These are phyloP conservation scores for Fusarium succisae DNA, from an alignment of 2,329 filamentous ascomycete species.

Conservation along the genomic window DNA sequence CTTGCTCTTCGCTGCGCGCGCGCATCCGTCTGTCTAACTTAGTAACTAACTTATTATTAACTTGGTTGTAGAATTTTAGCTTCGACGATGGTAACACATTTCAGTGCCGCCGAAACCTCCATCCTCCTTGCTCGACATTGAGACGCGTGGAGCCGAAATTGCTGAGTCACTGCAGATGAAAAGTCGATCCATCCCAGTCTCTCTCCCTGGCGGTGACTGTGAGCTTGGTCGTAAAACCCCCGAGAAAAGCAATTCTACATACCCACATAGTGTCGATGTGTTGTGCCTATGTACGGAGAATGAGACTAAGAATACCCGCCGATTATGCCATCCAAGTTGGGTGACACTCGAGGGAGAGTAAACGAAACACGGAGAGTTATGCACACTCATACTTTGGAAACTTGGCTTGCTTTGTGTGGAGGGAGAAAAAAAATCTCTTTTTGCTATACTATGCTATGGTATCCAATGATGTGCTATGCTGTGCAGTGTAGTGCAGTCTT, in stretches of 20 bases:
- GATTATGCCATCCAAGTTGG: conserved; percentile 1
- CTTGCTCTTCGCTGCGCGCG: neutral
- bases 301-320: neutral
- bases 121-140: neutral
- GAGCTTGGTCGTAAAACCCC: conserved; percentile 22
- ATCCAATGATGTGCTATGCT: conserved; percentile 43
- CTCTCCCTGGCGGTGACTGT: conserved; percentile 16
- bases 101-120: neutral
- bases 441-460: conserved; percentile 43
- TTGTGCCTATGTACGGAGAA: neutral
- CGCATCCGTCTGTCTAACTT: neutral
- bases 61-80: neutral
- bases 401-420: conserved; percentile 35
- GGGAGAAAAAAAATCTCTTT: conserved; percentile 39
- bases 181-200: conserved; percentile 17
- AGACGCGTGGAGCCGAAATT: conserved; percentile 7
- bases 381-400: conserved; percentile 3
- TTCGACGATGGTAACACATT: neutral
- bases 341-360: conserved; percentile 1
- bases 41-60: neutral
- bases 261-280: conserved; percentile 8
- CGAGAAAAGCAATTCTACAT: conserved; percentile 30
- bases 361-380: conserved; percentile 13
- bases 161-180: conserved; percentile 11
- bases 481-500: conserved; percentile 43